Conservation (phyloP, 345 rosid genomes). For the Brassica rapa region DNA sequence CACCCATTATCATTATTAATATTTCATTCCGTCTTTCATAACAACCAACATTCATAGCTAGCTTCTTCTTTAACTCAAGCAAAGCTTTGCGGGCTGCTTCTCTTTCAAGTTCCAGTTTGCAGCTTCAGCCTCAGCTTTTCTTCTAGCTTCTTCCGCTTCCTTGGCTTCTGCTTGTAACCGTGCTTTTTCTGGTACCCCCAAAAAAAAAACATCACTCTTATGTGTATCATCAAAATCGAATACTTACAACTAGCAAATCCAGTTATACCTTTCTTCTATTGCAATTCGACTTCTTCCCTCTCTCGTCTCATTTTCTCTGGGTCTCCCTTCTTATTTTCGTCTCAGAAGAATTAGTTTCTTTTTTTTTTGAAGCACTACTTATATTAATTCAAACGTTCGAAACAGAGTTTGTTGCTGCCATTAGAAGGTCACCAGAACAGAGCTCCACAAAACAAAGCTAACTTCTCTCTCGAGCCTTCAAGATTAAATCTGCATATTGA, state of each 20-base stretch:
- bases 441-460: slow-evolving; percentile 13
- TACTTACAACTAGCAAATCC: not conserved
- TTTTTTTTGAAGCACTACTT: no score
- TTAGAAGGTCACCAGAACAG: slow-evolving; percentile 1
- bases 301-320: slow-evolving; percentile 69
- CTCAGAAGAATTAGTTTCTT: slow-evolving; percentile 1
- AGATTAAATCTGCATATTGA: slow-evolving; percentile 77
- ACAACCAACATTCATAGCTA: not conserved
- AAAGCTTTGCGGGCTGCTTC: slow-evolving; percentile 86
- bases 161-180: slow-evolving; percentile 78
- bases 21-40: not conserved
- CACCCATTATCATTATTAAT: not conserved
- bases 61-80: slow-evolving; percentile 49
- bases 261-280: slow-evolving; percentile 64
- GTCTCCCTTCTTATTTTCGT: slow-evolving; percentile 64
- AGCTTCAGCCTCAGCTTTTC: slow-evolving; percentile 72
- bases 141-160: slow-evolving; percentile 83
- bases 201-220: not conserved
- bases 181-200: slow-evolving; percentile 62
- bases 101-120: slow-evolving; percentile 74
- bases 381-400: no score
- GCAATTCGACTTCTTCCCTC: slow-evolving; percentile 78
- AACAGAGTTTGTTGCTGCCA: no score
- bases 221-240: not conserved
- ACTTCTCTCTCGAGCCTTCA: slow-evolving; percentile 82